These are phyloP conservation scores for Paracoccidioides lutzii DNA, from an alignment of 2,329 filamentous ascomycete species.

Conservation along the genomic window DNA sequence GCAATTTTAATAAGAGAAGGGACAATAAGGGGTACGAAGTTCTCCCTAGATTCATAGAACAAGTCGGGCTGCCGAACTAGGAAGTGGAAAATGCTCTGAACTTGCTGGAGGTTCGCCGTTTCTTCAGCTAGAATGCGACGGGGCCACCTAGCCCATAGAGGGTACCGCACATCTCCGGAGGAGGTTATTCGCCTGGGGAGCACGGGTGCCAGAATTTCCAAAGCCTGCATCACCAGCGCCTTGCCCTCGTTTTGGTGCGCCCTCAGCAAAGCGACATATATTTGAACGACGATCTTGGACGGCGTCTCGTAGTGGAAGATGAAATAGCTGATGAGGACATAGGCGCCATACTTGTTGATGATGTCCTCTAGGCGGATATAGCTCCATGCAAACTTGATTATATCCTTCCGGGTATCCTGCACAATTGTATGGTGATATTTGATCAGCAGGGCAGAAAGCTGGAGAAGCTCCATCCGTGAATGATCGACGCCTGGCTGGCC, in stretches of 20 bases:
- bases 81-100: slow-evolving; percentile 96
- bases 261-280: slow-evolving; percentile 81
- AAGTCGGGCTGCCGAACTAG: slow-evolving; percentile 81
- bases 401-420: slow-evolving; percentile 86
- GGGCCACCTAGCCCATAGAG: slow-evolving; percentile 80
- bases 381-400: slow-evolving; percentile 98
- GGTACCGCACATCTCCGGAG: slow-evolving; percentile 51
- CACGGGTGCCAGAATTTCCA: slow-evolving; percentile 91
- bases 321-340: slow-evolving; percentile 94
- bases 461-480: slow-evolving; percentile 87
- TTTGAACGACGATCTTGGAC: slow-evolving; percentile 86
- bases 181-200: slow-evolving; percentile 64
- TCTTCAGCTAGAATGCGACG: slow-evolving; percentile 87
- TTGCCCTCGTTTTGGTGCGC: slow-evolving; percentile 93
- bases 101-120: slow-evolving; percentile 85
- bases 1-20: slow-evolving; percentile 81
- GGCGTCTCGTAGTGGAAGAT: slow-evolving; percentile 95
- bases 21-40: slow-evolving; percentile 80
- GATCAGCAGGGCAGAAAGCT: slow-evolving; percentile 85
- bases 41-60: slow-evolving; percentile 90
- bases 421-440: slow-evolving; percentile 86
- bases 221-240: slow-evolving; percentile 78
- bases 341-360: slow-evolving; percentile 97
- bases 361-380: slow-evolving; percentile 97
- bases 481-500: slow-evolving; percentile 82